Conservation (phyloP, 202 grass and related monocot genomes). For the Bolboschoenoplectus hybrid region DNA sequence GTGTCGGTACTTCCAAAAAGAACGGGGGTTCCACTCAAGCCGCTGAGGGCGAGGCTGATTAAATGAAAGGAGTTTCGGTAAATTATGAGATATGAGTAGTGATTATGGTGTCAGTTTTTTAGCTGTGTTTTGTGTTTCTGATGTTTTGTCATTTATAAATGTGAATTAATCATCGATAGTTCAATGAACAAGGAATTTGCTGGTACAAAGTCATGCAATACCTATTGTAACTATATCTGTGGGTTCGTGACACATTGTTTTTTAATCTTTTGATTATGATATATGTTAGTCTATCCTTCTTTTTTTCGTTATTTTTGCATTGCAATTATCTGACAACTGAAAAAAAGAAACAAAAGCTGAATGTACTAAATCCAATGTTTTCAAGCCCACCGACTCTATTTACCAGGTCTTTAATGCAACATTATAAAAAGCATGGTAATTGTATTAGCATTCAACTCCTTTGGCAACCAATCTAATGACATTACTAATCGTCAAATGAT, state of each 20-base stretch:
- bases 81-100: conserved; percentile 7
- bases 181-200: not conserved
- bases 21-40: conserved; percentile 52
- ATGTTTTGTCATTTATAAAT: conserved; percentile 8
- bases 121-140: not conserved
- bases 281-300: not conserved
- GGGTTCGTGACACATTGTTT: not conserved
- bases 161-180: conserved; percentile 3
- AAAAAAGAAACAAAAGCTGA: not conserved
- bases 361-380: not conserved
- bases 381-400: too few species aligned
- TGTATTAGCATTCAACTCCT: too few species aligned
- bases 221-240: not conserved
- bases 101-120: conserved; percentile 6
- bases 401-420: too few species aligned
- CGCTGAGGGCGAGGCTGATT: conserved; percentile 22
- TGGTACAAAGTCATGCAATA: not conserved
- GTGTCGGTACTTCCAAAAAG: conserved; percentile 63
- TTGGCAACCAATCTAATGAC: too few species aligned
- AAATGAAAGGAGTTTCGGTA: conserved; percentile 8
- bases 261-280: not conserved
- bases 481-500: too few species aligned
- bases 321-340: not conserved
- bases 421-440: too few species aligned
- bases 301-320: not conserved